Conservation (phyloP, 2,329 filamentous ascomycete genomes). For the Rhexocercosporidium sp. region DNA sequence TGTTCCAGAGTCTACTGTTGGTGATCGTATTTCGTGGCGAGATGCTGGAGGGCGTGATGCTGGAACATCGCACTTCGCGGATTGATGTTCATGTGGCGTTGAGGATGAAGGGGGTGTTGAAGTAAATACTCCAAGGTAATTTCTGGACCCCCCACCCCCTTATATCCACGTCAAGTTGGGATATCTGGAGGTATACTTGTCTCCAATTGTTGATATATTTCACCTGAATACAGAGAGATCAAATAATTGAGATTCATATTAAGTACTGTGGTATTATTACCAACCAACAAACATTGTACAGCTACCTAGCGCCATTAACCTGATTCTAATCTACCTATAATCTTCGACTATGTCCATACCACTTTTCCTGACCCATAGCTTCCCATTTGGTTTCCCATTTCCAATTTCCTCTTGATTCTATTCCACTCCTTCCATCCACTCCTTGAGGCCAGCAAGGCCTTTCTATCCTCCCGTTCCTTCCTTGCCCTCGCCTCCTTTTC, state of each 20-base stretch:
- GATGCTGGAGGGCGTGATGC: conserved; percentile 10
- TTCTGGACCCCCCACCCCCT: too few species aligned
- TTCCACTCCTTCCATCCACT: neutral
- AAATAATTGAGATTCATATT: too few species aligned
- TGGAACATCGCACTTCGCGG: conserved; percentile 12
- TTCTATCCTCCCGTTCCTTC: neutral
- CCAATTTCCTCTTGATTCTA: neutral
- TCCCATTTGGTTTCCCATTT: neutral
- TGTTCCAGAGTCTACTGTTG: conserved; percentile 13
- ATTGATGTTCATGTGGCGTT: conserved; percentile 15
- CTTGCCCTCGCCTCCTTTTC: too few species aligned
- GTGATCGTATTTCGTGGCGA: conserved; percentile 12
- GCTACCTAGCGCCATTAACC: neutral
- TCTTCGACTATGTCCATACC: too few species aligned
- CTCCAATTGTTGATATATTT: too few species aligned
- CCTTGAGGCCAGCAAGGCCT: neutral
- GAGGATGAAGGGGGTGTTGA: conserved; percentile 10
- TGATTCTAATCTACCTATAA: neutral
- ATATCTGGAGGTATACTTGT: too few species aligned
- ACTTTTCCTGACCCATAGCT: too few species aligned
- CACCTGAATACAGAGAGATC: too few species aligned
- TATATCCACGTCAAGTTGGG: too few species aligned
- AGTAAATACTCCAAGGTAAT: too few species aligned
- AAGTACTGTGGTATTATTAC: neutral
- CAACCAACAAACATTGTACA: too few species aligned